Evolutionary conservation across 352 stramenopile genomes (phyloP).

Genomic region (Phytopythium ostracodes): DNA sequence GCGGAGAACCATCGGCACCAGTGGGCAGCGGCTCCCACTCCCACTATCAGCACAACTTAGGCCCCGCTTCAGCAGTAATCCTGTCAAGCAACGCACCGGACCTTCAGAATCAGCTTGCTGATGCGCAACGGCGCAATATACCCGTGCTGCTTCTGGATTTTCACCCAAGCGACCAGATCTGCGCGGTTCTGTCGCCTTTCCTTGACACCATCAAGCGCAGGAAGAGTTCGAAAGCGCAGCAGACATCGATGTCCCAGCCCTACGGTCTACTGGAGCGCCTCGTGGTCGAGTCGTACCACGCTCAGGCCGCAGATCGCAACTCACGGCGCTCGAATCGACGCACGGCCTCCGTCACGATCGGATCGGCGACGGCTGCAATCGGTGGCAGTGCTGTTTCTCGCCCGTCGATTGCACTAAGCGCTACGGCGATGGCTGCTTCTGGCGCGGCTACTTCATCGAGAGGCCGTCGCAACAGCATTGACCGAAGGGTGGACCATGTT

Average conservation of each 20-base stretch:
- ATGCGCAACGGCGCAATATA: constrained; percentile 20
- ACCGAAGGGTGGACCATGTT: not conserved
- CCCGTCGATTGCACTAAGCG: not conserved
- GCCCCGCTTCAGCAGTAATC: constrained; percentile 19
- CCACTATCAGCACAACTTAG: not conserved
- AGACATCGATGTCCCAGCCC: not conserved
- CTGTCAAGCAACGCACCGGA: constrained; percentile 26
- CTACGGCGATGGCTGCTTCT: not conserved
- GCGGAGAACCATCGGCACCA: not conserved
- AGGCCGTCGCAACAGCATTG: not conserved
- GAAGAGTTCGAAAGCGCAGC: not conserved
- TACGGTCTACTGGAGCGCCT: not conserved
- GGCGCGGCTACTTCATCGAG: not conserved
- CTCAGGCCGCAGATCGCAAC: not conserved
- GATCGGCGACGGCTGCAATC: not conserved
- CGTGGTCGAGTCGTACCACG: not conserved
- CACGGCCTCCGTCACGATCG: constrained; percentile 1
- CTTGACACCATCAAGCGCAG: not conserved
- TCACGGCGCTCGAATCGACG: constrained; percentile 2
- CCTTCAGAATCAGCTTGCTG: constrained; percentile 20
- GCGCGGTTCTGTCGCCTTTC: not conserved
- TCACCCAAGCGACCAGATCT: constrained; percentile 1
- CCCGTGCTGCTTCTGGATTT: constrained; percentile 42
- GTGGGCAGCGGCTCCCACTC: too few species aligned
- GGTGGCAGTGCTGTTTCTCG: not conserved